Evolutionary conservation across 257 asterid species (phyloP), one percentile per base, ranked within the genome.

Genomic region (Nicotiana undulata): DNA sequence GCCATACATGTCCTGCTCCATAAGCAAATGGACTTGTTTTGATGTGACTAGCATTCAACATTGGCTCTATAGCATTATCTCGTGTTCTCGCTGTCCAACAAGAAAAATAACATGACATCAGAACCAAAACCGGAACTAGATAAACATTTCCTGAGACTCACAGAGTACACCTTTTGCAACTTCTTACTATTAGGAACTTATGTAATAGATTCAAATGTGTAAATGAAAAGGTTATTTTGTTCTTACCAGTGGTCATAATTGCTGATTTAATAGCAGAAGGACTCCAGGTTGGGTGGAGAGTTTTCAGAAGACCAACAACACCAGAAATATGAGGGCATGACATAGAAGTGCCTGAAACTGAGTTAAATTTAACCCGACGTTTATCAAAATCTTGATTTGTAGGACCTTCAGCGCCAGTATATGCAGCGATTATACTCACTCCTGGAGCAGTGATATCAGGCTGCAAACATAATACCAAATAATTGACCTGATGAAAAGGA

Each of bases 401-500:
- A 11, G 99, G 99, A 3, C 92, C 92, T 79, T 88, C 86, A 9
- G 97, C 93, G 81, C 63, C 92, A 0, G 97, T 90, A 56, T 87
- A 95, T 63, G 99, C 97, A 5, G 99, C 97, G 46, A 95, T 89
- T 28, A 95, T 76, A 83, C 93, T 92, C 82, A 95, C 98, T 77
- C 99, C 98, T 2, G 99, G 98, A 26, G 99, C 98, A 28, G 98
- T 91, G 40, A 95, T 89, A 89, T 95, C 99, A 74, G 99, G 99
- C 99, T 95, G 94, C 78, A 44, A 85, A 78, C 66, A 81, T 10
- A 22, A 34, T 13, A 16, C 9, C 61, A 78, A 24, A 63, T 34
- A 44, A 61, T 9, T 0, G 18, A 60, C 72, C 4, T 16, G 3
- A 77, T 9, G 11, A 18, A 55, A 52, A 0, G 52, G 16, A 8